Evolutionary conservation across 345 rosid species (phyloP).

Genomic region (Salix koriyanagi): DNA sequence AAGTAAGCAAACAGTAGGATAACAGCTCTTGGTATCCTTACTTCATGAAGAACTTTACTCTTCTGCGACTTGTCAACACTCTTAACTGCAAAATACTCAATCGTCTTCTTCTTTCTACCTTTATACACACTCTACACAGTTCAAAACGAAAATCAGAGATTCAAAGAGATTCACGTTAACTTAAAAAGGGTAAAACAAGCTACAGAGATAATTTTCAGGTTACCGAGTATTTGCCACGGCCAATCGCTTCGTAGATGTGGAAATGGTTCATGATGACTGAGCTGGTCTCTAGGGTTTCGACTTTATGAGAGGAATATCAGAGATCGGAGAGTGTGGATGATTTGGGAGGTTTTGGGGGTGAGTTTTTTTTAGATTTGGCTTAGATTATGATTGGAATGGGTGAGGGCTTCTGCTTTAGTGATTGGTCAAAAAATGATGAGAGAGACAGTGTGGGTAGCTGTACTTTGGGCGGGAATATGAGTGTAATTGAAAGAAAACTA

Average conservation of each 20-base stretch:
- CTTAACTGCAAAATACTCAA: constrained; percentile 92
- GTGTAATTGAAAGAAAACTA: constrained; percentile 16
- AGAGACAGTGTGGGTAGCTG: constrained; percentile 5
- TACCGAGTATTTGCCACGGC: constrained; percentile 98
- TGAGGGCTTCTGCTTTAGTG: constrained; percentile 1
- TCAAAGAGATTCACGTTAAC: not conserved
- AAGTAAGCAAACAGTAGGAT: not conserved
- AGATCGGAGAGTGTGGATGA: constrained; percentile 20
- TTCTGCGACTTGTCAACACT: constrained; percentile 89
- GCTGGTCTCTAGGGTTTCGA: constrained; percentile 23
- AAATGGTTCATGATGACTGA: constrained; percentile 63
- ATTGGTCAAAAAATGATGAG: not conserved
- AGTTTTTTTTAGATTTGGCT: not conserved
- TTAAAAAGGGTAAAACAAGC: not conserved
- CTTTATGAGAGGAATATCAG: constrained; percentile 4
- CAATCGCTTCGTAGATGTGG: constrained; percentile 94
- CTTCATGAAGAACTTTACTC: constrained; percentile 94
- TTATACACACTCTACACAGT: constrained; percentile 69
- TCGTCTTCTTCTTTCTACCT: constrained; percentile 97
- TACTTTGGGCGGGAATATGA: constrained; percentile 32
- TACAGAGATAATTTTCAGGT: not conserved
- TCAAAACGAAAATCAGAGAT: not conserved
- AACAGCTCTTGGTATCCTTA: constrained; percentile 24
- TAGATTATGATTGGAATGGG: constrained; percentile 8
- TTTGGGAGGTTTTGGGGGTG: constrained; percentile 6